These are phyloP conservation scores for Fraxinus floribunda DNA, from an alignment of 305 asterid genomes.

Conservation along the genomic window DNA sequence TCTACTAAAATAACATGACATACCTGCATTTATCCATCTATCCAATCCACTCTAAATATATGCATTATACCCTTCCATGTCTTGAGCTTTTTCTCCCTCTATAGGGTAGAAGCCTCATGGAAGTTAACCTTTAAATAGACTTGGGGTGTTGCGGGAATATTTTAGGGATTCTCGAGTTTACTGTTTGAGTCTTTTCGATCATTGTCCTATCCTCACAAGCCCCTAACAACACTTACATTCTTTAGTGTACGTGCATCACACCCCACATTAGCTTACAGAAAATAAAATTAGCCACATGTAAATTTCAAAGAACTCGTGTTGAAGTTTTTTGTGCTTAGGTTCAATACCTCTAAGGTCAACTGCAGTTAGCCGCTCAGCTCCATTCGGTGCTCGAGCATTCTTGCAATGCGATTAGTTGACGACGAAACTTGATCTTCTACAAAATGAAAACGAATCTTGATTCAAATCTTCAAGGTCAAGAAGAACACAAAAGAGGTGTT, in stretches of 20 bases:
- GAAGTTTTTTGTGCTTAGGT: no score
- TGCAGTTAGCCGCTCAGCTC: not conserved
- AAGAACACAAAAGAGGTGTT: not conserved
- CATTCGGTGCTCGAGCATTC: not conserved
- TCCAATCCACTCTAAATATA: not conserved
- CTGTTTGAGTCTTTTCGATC: no score
- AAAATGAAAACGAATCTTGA: not conserved
- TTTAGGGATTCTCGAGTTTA: not conserved
- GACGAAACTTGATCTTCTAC: not conserved
- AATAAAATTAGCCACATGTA: no score
- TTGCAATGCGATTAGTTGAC: not conserved
- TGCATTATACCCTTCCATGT: not conserved
- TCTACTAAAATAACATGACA: not conserved
- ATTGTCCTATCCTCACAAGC: no score
- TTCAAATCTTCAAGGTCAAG: not conserved
- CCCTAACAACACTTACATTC: no score
- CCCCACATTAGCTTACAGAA: no score
- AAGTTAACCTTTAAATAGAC: not conserved
- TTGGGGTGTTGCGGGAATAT: not conserved
- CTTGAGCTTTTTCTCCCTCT: not conserved
- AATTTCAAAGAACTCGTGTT: no score
- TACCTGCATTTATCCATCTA: not conserved
- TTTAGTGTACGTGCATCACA: no score
- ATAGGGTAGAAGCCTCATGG: not conserved
- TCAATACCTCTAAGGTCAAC: not conserved